These are phyloP conservation scores for Eutrema salsugineum DNA, from an alignment of 441 rosid species.

Conservation along the genomic window DNA sequence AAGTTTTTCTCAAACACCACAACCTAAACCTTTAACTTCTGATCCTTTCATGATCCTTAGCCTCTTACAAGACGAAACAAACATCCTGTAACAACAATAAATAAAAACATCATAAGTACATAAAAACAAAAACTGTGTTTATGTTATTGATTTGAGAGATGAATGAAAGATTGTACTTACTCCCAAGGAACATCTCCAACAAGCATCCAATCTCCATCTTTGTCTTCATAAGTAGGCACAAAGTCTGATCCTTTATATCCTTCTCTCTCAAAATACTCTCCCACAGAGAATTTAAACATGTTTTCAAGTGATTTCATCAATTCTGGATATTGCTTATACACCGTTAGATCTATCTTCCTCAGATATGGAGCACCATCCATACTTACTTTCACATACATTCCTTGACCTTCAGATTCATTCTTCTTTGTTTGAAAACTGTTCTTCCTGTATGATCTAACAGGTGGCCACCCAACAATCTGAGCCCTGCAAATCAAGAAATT, in stretches of 20 bases:
- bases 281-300: slow-evolving; percentile 80
- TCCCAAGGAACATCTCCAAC: slow-evolving; percentile 89
- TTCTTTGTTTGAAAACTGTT: slow-evolving; percentile 61
- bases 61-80: slow-evolving; percentile 48
- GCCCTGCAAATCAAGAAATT: slow-evolving; percentile 39
- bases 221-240: slow-evolving; percentile 92
- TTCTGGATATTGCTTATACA: slow-evolving; percentile 59
- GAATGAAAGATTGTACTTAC: slow-evolving; percentile 38
- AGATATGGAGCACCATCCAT: slow-evolving; percentile 94
- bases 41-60: slow-evolving; percentile 57
- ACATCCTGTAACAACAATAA: slow-evolving; percentile 39
- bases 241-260: slow-evolving; percentile 86
- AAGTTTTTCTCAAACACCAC: slow-evolving; percentile 18
- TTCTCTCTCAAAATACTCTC: slow-evolving; percentile 61
- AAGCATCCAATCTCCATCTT: slow-evolving; percentile 96
- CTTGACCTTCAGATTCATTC: slow-evolving; percentile 47
- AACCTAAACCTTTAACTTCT: slow-evolving; percentile 42
- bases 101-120: slow-evolving; percentile 2
- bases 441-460: slow-evolving; percentile 72
- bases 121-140: not conserved
- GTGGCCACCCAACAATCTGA: slow-evolving; percentile 94
- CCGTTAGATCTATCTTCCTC: slow-evolving; percentile 76
- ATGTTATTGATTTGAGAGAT: not conserved
- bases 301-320: slow-evolving; percentile 66
- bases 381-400: slow-evolving; percentile 80